Base-by-base conservation (phyloP, 352 stramenopile species). In the Pythium guiyangense region DNA sequence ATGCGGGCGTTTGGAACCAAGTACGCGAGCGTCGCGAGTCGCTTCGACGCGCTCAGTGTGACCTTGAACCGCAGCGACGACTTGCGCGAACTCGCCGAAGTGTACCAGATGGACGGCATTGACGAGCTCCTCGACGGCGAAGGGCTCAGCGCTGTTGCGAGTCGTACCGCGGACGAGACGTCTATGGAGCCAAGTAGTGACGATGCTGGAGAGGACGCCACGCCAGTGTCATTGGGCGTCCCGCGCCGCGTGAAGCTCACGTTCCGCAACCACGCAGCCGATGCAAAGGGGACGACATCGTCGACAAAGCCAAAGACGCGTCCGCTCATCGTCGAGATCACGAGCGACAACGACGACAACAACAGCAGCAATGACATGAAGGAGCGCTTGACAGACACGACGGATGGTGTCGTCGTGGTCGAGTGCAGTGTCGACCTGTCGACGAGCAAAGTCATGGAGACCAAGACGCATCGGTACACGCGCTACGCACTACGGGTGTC, bases 71-170 rank as follows among this genome's bases (percentile, higher is more conserved):
- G 84, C 15, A 57, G 62, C 9, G 76, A 91, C 0, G 84, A 94
- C 53, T 61, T 94, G 11, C 73, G 75, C 49, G 63, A 79, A 27
- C 62, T 94, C 2, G 84, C 78, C 0, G 79, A 94, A 25, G 31
- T 94, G 25, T 94, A 92, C 52, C 79, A 90, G 56, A 79, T 92
- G 70, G 74, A 91, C 11, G 84, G 82, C 6, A 75, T 92, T 29
- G 84, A 90, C 14, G 84, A 94, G 49, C 58, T 94, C 14, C 63
- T 94, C 8, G 82, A 89, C 31, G 67, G 60, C 26, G 49, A 39
- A 22, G n/a, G 6, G 5, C 31, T 37, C 12, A 10, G 64, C 14
- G 47, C 12, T n/a, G 22, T 22, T 22, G 40, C 47, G 27, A 55
- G 6, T 9, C 49, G 49, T 18, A 34, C 20, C 22, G 22, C 12